Conservation (phyloP, 2,329 filamentous ascomycete species). For the Arthrobotrys entomopaga region DNA sequence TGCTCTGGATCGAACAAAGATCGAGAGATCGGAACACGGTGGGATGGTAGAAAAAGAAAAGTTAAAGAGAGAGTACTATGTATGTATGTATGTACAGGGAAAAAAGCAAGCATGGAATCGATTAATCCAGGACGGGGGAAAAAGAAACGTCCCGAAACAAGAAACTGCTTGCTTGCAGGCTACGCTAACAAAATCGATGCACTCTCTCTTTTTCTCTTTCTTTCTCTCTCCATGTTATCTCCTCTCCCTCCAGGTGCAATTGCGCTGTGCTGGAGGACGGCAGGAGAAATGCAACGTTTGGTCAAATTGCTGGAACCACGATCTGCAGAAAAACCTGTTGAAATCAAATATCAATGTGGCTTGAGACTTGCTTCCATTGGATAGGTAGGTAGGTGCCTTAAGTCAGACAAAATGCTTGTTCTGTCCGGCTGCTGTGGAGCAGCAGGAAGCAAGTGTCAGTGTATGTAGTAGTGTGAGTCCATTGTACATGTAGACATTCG, state of each 20-base stretch:
- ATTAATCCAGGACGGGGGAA: constrained; percentile 19
- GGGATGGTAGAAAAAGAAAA: constrained; percentile 37
- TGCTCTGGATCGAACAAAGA: constrained; percentile 33
- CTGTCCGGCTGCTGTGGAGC: neutral
- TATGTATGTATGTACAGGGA: too few relatives aligned
- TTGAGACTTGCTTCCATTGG: constrained; percentile 41
- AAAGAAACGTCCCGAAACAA: constrained; percentile 14
- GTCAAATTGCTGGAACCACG: constrained; percentile 24
- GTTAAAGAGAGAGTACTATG: constrained; percentile 18
- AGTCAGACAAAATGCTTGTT: neutral
- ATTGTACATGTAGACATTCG: too few relatives aligned
- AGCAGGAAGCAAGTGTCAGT: neutral
- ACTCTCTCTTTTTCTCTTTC: too few relatives aligned
- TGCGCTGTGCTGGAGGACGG: too few relatives aligned
- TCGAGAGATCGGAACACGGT: constrained; percentile 48
- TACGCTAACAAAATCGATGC: too few relatives aligned
- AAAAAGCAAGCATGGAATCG: constrained; percentile 42
- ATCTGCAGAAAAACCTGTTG: constrained; percentile 37
- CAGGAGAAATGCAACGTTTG: too few relatives aligned
- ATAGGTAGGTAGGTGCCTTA: constrained; percentile 31
- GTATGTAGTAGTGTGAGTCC: too few relatives aligned
- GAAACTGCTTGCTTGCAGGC: neutral
- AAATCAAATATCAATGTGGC: constrained; percentile 23
- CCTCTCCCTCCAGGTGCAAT: too few relatives aligned
- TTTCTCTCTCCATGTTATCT: too few relatives aligned